Base-by-base conservation (phyloP, 768 basidiomycete genomes). In the Sarcodon sp. region DNA sequence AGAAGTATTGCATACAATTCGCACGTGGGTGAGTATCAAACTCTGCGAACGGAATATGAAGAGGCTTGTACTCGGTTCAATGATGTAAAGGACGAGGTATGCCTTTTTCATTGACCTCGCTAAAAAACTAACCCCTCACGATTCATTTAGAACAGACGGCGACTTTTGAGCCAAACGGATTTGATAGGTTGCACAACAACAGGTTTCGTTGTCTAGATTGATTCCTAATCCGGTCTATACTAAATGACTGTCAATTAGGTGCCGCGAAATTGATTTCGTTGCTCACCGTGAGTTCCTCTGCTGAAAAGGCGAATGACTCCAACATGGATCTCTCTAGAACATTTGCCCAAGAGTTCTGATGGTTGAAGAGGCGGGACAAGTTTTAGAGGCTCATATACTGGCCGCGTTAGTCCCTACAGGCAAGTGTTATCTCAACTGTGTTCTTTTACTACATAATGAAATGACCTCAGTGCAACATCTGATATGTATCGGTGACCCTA, bases 311-410 rank as follows among this genome's bases (percentile, higher is more conserved):
- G 39, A 15, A 27, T 27, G 39, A 41, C 27, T 41, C 27, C 2
- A 11, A 15, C n/a, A 27, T 4, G n/a, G 7, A 13, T 13, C 8
- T 27, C 11, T 48, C 3, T 46, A 84, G 81, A 73, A 74, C 11
- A 57, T 86, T 5, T 64, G 57, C 4, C 84, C 84, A 0, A 71
- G 69, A 33, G 73, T 86, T 0, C 57, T 87, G 43, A 63, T 88
- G 44, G 80, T 88, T 0, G 85, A 89, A 59, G 87, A 88, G 58
- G 86, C 87, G 0, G 87, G 86, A 0, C 86, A 89, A 61, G 82
- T 87, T 1, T 69, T 88, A 31, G 86, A 88, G 61, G 80, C 86
- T 3, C 86, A 88, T 52, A 69, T 87, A 12, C 60, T 87, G 5
- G 75, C 73, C 3, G 74, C 70, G 35, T 66, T 87, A 1, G 82